Evolutionary conservation across 2,329 filamentous ascomycete genomes (phyloP).

Genomic region (Pseudogymnoascus sp.): DNA sequence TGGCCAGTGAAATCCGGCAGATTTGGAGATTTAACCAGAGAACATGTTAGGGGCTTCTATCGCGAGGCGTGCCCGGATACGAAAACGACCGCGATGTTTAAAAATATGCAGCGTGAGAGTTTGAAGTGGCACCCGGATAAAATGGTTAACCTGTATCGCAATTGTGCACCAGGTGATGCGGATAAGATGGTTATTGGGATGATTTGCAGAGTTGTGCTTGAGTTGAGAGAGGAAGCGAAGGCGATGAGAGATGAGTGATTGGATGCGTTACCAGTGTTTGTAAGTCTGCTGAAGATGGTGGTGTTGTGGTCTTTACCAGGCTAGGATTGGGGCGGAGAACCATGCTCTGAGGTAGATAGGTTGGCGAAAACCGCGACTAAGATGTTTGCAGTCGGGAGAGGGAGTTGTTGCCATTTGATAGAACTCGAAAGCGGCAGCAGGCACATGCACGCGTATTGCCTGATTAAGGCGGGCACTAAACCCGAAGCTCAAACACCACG

Average conservation of each 20-base stretch:
- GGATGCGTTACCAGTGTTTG: not conserved
- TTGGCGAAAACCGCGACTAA: slow-evolving; percentile 12
- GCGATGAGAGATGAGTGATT: not conserved
- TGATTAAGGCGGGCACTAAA: too few species aligned
- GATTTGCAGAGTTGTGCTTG: not conserved
- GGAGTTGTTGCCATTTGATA: too few species aligned
- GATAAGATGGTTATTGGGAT: not conserved
- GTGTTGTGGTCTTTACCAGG: not conserved
- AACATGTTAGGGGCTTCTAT: not conserved
- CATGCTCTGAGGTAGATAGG: not conserved
- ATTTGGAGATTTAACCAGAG: not conserved
- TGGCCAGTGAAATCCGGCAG: not conserved
- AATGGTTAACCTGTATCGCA: not conserved
- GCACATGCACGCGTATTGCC: too few species aligned
- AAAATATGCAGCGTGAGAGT: not conserved
- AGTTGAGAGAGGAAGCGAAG: not conserved
- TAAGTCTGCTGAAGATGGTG: not conserved
- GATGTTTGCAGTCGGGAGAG: slow-evolving; percentile 6
- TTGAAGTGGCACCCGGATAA: not conserved
- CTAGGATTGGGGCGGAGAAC: not conserved
- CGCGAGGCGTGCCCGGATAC: not conserved
- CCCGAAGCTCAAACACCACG: too few species aligned
- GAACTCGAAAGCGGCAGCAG: too few species aligned
- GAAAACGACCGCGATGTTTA: not conserved
- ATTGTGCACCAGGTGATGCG: not conserved